Base-by-base conservation (phyloP, 495 filamentous ascomycete genomes). In the Aspergillus biplanus region DNA sequence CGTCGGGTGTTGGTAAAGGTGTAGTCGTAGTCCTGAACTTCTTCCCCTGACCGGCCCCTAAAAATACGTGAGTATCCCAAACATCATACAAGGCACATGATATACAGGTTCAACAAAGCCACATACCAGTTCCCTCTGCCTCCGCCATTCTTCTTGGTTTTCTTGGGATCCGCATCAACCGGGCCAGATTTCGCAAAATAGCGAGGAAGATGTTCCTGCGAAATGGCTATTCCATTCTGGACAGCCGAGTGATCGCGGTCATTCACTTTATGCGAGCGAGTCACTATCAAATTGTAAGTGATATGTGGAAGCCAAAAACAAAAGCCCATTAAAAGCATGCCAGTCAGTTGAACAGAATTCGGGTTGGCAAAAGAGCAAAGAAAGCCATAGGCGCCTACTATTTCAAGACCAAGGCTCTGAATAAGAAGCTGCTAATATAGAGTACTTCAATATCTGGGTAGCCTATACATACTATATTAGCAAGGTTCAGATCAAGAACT, bases 111-210 rank as follows among this genome's bases (percentile, higher is more conserved):
- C 56, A 58, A 52, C 16, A n/a, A 35, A 54, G 13, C 65, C 31
- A 73, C 87, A 75, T 85, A 97, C 94, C 94, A 98, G 76, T 97
- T 97, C 73, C 89, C 91, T 75, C 92, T 95, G 47, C 94, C 94
- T 55, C 86, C 90, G 56, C 94, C 94, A 64, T 97, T 90, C 83
- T 98, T 98, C 88, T 97, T 97, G 66, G 89, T 90, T 85, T 95
- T 95, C 77, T 91, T 91, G 46, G 94, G 95, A 70, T 96, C 89
- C 66, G 80, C 78, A 70, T 92, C 93, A 67, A 87, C 80, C 69
- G 89, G 90, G 66, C 94, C 95, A 35, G 85, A 77, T 83, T 97
- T 97, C 71, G 84, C 92, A 72, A 98, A 98, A 85, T 87, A 97
- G 67, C 92, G 91, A 68, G 95, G 93, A 32, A 96, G 75, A 63